phyloP scores from a whole-genome alignment of 2,329 filamentous ascomycete species.

The Claviceps capensis region DNA sequence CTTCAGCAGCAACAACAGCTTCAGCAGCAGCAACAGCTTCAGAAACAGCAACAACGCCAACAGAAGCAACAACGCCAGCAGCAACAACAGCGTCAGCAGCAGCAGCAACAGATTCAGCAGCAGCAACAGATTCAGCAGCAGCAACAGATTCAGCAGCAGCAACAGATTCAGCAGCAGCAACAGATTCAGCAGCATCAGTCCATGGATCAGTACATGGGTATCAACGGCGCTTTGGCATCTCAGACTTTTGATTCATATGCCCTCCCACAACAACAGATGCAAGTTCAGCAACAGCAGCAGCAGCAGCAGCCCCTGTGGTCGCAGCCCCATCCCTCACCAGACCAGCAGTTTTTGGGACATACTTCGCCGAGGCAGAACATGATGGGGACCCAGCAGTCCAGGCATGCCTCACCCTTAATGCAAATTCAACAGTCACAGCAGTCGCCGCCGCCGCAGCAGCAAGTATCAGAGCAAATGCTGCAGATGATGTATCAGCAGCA shows the following conservation, averaged over 20 bases:
- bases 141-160: slow-evolving; percentile 4
- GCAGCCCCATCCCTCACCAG: slow-evolving; percentile 6
- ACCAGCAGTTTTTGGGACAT: slow-evolving; percentile 5
- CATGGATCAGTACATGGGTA: slow-evolving; percentile 1
- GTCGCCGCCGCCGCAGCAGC: slow-evolving; percentile 4
- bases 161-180: slow-evolving; percentile 6
- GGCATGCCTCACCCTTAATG: slow-evolving; percentile 2
- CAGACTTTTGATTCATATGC: slow-evolving; percentile 10
- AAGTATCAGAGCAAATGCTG: slow-evolving; percentile 4
- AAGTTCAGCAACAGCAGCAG: background rate
- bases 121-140: slow-evolving; percentile 8
- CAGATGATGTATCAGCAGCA: slow-evolving; percentile 8
- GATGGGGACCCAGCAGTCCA: slow-evolving; percentile 3
- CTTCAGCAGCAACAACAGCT: slow-evolving; percentile 9
- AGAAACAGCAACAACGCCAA: slow-evolving; percentile 9
- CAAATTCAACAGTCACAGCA: slow-evolving; percentile 3
- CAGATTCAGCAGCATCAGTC: slow-evolving; percentile 7
- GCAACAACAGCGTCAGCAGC: slow-evolving; percentile 5
- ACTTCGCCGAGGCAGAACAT: slow-evolving; percentile 3
- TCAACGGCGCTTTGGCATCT: background rate
- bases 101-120: slow-evolving; percentile 13
- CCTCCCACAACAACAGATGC: slow-evolving; percentile 9
- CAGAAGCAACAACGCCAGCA: slow-evolving; percentile 4
- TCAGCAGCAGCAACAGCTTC: slow-evolving; percentile 1
- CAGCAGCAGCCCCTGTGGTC: background rate